These are phyloP conservation scores for Coemansia sp. DNA, from an alignment of 192 early-diverging fungal genomes.

Conservation along the genomic window DNA sequence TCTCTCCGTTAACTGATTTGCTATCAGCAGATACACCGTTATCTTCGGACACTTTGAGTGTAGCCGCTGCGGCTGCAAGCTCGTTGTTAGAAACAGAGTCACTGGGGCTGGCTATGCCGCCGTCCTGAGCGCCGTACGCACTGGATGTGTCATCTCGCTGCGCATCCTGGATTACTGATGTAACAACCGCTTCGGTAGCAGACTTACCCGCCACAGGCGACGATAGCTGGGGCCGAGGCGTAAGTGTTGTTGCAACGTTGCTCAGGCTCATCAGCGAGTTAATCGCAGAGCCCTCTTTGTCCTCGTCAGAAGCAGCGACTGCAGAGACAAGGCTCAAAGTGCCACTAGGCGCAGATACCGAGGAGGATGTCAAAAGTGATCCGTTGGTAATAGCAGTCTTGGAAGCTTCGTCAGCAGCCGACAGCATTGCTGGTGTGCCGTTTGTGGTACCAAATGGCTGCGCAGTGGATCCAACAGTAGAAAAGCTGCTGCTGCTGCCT, in stretches of 20 bases:
- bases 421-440: not conserved
- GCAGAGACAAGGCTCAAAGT: slow-evolving; percentile 29
- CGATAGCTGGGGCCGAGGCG: slow-evolving; percentile 29
- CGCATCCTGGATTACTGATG: slow-evolving; percentile 2
- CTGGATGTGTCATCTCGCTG: slow-evolving; percentile 1
- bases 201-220: slow-evolving; percentile 13
- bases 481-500: slow-evolving; percentile 10
- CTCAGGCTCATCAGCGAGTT: slow-evolving; percentile 54
- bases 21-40: not conserved
- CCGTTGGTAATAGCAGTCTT: slow-evolving; percentile 5
- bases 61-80: slow-evolving; percentile 5
- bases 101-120: slow-evolving; percentile 7
- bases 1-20: slow-evolving; percentile 1
- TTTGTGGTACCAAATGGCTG: slow-evolving; percentile 11
- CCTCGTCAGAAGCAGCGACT: slow-evolving; percentile 29
- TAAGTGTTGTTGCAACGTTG: slow-evolving; percentile 43
- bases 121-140: not conserved
- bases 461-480: slow-evolving; percentile 11
- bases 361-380: not conserved
- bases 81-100: slow-evolving; percentile 10
- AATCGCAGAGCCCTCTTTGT: slow-evolving; percentile 49
- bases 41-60: slow-evolving; percentile 9
- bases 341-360: not conserved
- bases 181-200: slow-evolving; percentile 10
- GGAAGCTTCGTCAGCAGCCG: slow-evolving; percentile 9